These are phyloP conservation scores for Colletotrichum sojae DNA, from an alignment of 2,329 filamentous ascomycete genomes.

Conservation along the genomic window DNA sequence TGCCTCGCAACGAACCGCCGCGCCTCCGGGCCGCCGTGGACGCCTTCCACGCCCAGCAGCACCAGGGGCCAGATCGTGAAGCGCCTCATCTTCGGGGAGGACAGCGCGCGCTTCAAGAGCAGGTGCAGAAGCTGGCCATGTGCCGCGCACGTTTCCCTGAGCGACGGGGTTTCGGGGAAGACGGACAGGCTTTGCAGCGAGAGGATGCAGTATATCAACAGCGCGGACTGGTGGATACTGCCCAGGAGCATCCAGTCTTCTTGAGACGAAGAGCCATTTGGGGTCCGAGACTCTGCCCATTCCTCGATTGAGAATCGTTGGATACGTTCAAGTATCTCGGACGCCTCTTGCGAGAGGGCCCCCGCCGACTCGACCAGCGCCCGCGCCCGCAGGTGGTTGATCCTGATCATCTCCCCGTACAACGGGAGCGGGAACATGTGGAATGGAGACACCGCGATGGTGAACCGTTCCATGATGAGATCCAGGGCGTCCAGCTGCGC, in stretches of 20 bases:
- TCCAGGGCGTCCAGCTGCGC: slow-evolving; percentile 47
- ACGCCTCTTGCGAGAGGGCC: slow-evolving; percentile 5
- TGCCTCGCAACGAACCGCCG: slow-evolving; percentile 9
- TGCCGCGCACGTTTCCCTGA: slow-evolving; percentile 1
- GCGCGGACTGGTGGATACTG: slow-evolving; percentile 48
- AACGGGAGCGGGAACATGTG: slow-evolving; percentile 49
- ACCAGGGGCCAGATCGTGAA: slow-evolving; percentile 27
- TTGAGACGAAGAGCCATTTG: slow-evolving; percentile 43
- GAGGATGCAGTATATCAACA: slow-evolving; percentile 53
- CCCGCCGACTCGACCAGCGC: slow-evolving; percentile 40
- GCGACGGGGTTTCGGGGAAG: slow-evolving; percentile 40
- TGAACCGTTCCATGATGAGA: slow-evolving; percentile 44
- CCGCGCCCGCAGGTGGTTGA: slow-evolving; percentile 52
- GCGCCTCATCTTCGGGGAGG: slow-evolving; percentile 10
- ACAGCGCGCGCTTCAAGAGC: background rate
- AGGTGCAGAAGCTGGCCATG: slow-evolving; percentile 9
- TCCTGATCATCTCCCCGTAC: slow-evolving; percentile 51
- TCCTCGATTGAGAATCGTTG: slow-evolving; percentile 47
- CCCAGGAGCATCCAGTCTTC: slow-evolving; percentile 48
- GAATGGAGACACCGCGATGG: slow-evolving; percentile 42
- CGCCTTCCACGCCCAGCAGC: slow-evolving; percentile 18
- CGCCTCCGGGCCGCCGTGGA: background rate
- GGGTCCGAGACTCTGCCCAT: slow-evolving; percentile 49
- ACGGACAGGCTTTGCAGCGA: slow-evolving; percentile 53
- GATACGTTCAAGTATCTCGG: slow-evolving; percentile 40